Conservation (phyloP, 2,329 filamentous ascomycete species). For the Ophiostoma novo-ulmi region DNA sequence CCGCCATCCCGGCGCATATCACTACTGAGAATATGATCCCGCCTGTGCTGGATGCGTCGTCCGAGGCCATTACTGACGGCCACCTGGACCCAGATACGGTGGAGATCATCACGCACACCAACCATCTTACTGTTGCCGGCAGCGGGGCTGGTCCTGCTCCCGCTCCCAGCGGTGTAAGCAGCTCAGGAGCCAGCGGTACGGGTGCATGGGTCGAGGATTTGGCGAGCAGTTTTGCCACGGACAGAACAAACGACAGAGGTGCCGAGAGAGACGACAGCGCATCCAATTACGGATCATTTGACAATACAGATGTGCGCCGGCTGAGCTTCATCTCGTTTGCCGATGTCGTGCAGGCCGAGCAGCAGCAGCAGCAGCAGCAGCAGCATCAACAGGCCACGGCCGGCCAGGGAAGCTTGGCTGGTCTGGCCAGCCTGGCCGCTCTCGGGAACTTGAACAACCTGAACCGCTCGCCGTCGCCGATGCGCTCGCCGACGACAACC, state of each 20-base stretch:
- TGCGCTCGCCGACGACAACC: conserved; percentile 67
- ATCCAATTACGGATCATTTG: conserved; percentile 72
- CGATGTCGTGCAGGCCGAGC: conserved; percentile 84
- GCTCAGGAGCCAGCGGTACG: conserved; percentile 37
- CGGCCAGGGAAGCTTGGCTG: conserved; percentile 51
- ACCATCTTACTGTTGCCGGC: conserved; percentile 66
- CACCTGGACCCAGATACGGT: conserved; percentile 81
- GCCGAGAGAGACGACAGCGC: conserved; percentile 49
- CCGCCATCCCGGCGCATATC: conserved; percentile 89
- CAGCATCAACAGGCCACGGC: conserved; percentile 19
- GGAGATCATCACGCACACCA: conserved; percentile 83
- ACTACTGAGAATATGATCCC: conserved; percentile 93
- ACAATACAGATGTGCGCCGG: conserved; percentile 71
- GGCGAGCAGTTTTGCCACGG: conserved; percentile 46
- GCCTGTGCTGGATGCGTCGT: conserved; percentile 83
- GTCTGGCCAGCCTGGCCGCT: conserved; percentile 56
- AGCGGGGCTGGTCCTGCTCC: conserved; percentile 37
- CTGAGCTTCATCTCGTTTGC: conserved; percentile 96
- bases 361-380: conserved; percentile 36
- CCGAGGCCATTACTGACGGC: conserved; percentile 82
- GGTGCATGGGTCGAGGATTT: conserved; percentile 56
- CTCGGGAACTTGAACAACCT: conserved; percentile 32
- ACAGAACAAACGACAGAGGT: neutral
- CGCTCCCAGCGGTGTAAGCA: conserved; percentile 32
- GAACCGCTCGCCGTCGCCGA: conserved; percentile 72